Evolutionary conservation across 345 rosid species (phyloP).

Genomic region (Barbarea vulgaris): DNA sequence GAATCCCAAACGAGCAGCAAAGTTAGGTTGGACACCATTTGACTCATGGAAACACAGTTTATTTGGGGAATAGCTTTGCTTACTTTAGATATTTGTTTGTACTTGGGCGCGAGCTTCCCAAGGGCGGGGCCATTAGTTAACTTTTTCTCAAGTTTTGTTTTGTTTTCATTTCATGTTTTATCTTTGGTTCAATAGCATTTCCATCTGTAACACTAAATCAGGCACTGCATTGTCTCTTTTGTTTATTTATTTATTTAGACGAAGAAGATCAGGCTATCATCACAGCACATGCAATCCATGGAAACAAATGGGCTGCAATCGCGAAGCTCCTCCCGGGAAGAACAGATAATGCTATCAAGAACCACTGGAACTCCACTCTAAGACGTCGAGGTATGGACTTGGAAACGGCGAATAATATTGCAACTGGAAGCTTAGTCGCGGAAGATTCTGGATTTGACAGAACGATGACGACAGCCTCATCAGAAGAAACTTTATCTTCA

Average conservation of each 20-base stretch:
- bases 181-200: conserved; percentile 5
- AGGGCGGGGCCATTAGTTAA: neutral
- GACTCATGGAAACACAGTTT: neutral
- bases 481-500: conserved; percentile 76
- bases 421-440: conserved; percentile 38
- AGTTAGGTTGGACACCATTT: neutral
- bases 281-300: conserved; percentile 67
- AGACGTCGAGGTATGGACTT: conserved; percentile 55
- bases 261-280: conserved; percentile 74
- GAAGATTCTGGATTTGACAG: conserved; percentile 53
- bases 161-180: neutral
- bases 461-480: conserved; percentile 53
- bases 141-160: neutral
- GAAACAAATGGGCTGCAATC: conserved; percentile 88
- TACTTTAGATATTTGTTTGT: conserved; percentile 2
- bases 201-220: conserved; percentile 16
- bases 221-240: neutral
- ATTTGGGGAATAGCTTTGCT: neutral
- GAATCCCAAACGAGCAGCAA: neutral
- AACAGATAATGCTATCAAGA: conserved; percentile 89
- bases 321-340: conserved; percentile 82
- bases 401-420: conserved; percentile 35
- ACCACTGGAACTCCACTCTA: conserved; percentile 88
- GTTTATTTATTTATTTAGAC: conserved; percentile 46
- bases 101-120: neutral